Base-by-base conservation (phyloP, 2,329 filamentous ascomycete genomes). In the Fusarium tjaetaba region DNA sequence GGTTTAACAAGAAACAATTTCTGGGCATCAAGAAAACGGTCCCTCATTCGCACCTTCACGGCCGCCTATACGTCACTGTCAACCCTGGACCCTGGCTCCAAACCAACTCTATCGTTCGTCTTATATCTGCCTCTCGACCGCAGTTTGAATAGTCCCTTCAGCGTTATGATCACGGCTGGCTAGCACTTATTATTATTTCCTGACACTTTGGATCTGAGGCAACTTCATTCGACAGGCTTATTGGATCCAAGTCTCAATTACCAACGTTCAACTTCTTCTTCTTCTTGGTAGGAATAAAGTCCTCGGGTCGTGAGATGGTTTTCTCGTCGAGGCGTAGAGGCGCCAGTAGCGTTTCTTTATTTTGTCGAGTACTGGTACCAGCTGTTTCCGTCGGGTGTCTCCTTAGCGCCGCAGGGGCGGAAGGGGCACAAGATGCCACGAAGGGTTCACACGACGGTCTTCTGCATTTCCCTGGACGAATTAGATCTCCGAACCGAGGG, bases 381-480 rank as follows among this genome's bases (percentile, higher is more conserved):
- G 51, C 65, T 34, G 55, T 81, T 48, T 63, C 73, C n/a, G 61
- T 73, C 56, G 73, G 75, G 34, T 69, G 71, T 13, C 48, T 77
- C 22, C 51, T 79, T 34, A 73, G 71, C 11, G 67, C 63, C 24
- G 65, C 61, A 6, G 56, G 57, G 15, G 62, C 77, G 18, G 63
- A 71, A 55, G 56, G 70, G 18, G 56, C 70, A 38, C 62, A 73
- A 18, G 39, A 55, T 45, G 52, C 60, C 45, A 66, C 65, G 34
- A 72, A 68, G 52, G 75, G 74, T 59, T 79, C 77, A 75, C 79
- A 79, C 42, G 68, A 75, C 24, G 76, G 77, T 30, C 79, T 79
- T 61, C 72, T 80, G 18, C 74, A 72, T 55, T 66, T 78, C 18
- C 74, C 71, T 30, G 78, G 77, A 30, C 78, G 74, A 51, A 74